Base-by-base conservation (phyloP, 129 eudicot species). In the Cynara cardunculus region DNA sequence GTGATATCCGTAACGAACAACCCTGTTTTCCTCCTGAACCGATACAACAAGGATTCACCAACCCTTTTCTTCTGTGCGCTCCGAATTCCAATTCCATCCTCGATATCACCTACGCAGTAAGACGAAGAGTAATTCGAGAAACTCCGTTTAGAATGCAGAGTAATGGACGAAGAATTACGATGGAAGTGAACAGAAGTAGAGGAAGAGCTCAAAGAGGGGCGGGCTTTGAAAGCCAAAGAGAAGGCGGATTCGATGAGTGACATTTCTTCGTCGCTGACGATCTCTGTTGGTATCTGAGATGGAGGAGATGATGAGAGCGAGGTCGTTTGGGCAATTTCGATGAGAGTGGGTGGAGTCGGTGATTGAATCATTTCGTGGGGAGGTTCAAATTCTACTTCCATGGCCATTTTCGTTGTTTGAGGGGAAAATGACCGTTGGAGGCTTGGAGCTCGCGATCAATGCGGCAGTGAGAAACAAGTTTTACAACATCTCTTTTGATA, bases 211-310 rank as follows among this genome's bases (percentile, higher is more conserved):
- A 77, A 18, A 21, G 87, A 61, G 21, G 85, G 64, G 25, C 81
- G 76, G 59, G 86, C n/a, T 21, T 85, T 56, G 39, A 87, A 61
- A 27, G 94, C 85, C 11, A 88, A 13, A 75, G 94, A 86, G 25
- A 94, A 86, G 65, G 97, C 98, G 59, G 95, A 89, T 71, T 94
- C 98, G 59, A 94, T 94, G 25, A 91, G 82, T 19, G 89, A 88
- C 98, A 94, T 94, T 70, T 94, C 98, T 71, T 91, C 97, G 25
- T 91, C 97, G 82, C 90, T 85, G 10, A 94, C 76, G 19, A 94
- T 87, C 25, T 91, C 98, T 0, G 64, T 75, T 19, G 98, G 98
- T 64, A 91, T 91, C 37, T 82, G 46, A 80, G 44, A 26, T 27
- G 64, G 7, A 14, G 62, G 21, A 3, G 61, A 49, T 49, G 61